Percentiles rank a stretch among this genome's conserved stretches.
Evolutionary conservation across 345 rosid genomes (phyloP).

Genomic region (Atalantia buxifolia): DNA sequence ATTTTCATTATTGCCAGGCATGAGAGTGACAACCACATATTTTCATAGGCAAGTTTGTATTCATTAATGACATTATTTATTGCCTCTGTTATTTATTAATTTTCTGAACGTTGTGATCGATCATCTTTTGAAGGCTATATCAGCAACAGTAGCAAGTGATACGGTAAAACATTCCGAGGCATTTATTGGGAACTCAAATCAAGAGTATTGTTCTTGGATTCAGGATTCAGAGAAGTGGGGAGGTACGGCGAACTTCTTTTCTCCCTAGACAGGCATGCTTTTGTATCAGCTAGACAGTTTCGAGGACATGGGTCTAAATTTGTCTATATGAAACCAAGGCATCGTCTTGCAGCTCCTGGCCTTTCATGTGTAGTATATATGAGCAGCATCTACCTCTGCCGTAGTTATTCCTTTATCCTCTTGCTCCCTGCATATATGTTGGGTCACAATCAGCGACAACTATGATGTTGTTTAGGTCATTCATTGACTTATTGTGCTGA

Average conservation of each 20-base stretch:
- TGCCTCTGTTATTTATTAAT: background rate
- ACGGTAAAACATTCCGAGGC: conserved; percentile 75
- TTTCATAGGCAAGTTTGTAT: background rate
- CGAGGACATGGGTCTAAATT: background rate
- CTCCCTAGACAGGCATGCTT: background rate
- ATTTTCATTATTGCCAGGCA: background rate
- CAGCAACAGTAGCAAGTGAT: conserved; percentile 76
- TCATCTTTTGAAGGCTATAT: conserved; percentile 62
- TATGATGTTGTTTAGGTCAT: background rate
- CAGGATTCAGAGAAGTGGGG: conserved; percentile 92
- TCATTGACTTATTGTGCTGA: too few species aligned
- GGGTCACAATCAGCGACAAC: background rate
- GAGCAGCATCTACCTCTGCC: too few species aligned
- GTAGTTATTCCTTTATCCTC: too few species aligned
- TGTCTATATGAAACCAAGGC: background rate
- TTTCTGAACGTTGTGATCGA: conserved; percentile 2
- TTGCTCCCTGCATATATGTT: too few species aligned
- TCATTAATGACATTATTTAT: background rate
- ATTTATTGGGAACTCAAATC: conserved; percentile 76
- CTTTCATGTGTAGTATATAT: too few species aligned
- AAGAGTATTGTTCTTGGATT: conserved; percentile 87
- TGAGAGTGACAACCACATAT: background rate
- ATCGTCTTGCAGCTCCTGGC: background rate
- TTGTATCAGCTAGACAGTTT: background rate
- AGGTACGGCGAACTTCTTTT: conserved; percentile 38